Conservation (phyloP, 2,329 filamentous ascomycete genomes). For the Penicillium expansum region DNA sequence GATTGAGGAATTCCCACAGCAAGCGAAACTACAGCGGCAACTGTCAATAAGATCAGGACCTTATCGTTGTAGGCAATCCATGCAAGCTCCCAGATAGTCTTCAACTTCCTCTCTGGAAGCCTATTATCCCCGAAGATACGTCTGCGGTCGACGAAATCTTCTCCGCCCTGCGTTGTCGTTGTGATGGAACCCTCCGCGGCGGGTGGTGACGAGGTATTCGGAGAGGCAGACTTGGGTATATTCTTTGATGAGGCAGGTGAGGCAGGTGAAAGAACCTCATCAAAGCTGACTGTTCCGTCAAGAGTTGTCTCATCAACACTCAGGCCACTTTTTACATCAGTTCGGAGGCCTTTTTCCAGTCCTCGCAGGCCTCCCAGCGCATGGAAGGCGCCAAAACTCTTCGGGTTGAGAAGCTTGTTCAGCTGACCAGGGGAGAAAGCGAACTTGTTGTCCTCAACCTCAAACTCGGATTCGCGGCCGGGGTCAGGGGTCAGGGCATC, state of each 20-base stretch:
- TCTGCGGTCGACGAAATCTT: constrained; percentile 58
- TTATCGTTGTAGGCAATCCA: constrained; percentile 86
- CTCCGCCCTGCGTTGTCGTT: constrained; percentile 12
- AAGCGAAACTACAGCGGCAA: constrained; percentile 70
- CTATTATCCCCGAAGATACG: constrained; percentile 68
- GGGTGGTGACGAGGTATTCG: constrained; percentile 10
- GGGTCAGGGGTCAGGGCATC: constrained; percentile 67
- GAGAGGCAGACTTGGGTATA: constrained; percentile 31
- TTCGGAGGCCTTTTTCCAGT: constrained; percentile 69
- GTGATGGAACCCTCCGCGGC: background rate
- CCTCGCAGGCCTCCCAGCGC: constrained; percentile 71
- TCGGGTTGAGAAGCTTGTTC: constrained; percentile 75
- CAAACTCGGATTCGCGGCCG: constrained; percentile 67
- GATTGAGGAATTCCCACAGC: constrained; percentile 73
- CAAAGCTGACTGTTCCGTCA: constrained; percentile 65
- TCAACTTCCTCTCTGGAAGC: constrained; percentile 66
- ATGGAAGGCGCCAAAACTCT: constrained; percentile 71
- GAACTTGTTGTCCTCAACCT: constrained; percentile 66
- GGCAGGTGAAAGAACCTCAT: constrained; percentile 49
- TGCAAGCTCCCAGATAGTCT: constrained; percentile 65
- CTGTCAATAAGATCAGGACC: constrained; percentile 67
- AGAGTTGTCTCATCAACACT: constrained; percentile 66
- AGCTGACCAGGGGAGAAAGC: constrained; percentile 71
- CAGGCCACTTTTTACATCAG: constrained; percentile 63
- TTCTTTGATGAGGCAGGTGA: constrained; percentile 8